Evolutionary conservation across 208 protist genomes (phyloP).

Genomic region (Plasmodiophora brassicae): DNA sequence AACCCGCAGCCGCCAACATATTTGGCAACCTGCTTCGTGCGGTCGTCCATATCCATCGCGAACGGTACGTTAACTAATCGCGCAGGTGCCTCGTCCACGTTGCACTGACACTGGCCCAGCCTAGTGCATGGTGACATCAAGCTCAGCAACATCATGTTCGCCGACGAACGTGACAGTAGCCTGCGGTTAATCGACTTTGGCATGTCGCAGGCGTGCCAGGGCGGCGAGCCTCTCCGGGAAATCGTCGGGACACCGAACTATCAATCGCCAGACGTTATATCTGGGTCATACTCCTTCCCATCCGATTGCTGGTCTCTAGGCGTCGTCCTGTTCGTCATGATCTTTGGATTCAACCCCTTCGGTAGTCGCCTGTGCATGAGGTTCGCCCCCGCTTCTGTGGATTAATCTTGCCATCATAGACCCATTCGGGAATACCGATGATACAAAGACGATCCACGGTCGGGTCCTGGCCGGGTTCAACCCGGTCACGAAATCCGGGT

Average conservation of each 20-base stretch:
- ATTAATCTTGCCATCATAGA: background rate
- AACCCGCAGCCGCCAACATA: background rate
- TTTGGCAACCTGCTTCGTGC: background rate
- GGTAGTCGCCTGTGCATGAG: too few species aligned
- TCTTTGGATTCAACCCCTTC: slow-evolving; percentile 30
- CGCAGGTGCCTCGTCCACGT: background rate
- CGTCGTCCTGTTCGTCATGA: slow-evolving; percentile 8
- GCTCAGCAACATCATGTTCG: slow-evolving; percentile 33
- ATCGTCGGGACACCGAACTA: slow-evolving; percentile 6
- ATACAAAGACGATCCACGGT: background rate
- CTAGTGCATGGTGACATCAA: slow-evolving; percentile 21
- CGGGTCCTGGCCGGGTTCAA: background rate
- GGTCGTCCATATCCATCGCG: background rate
- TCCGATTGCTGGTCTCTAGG: background rate
- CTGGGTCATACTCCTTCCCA: background rate
- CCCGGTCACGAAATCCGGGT: background rate
- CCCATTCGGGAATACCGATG: background rate
- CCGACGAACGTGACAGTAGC: background rate
- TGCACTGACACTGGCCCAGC: background rate
- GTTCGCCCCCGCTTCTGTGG: background rate
- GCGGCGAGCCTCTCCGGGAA: background rate
- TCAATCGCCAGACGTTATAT: background rate
- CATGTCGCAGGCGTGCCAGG: background rate
- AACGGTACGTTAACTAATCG: background rate
- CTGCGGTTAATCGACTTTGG: slow-evolving; percentile 20